Conservation (phyloP, 371 early-diverging fungal genomes). For the Apophysomyces elegans region DNA sequence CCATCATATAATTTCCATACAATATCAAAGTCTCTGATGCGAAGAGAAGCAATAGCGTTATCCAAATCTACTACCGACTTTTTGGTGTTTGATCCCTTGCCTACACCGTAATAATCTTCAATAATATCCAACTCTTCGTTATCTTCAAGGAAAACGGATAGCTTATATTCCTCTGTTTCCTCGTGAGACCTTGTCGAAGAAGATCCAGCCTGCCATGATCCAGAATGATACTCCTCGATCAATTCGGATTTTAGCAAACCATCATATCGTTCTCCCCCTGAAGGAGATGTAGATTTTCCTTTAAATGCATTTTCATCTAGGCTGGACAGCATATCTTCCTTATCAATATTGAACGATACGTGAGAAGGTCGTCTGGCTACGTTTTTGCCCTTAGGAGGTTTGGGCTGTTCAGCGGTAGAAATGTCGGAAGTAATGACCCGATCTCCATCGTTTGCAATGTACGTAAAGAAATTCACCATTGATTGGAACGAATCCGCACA, state of each 20-base stretch:
- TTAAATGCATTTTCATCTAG: slow-evolving; percentile 67
- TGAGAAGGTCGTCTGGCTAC: slow-evolving; percentile 7
- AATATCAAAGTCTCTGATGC: slow-evolving; percentile 62
- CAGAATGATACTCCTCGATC: slow-evolving; percentile 59
- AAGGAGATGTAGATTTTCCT: not conserved
- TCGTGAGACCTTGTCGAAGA: not conserved
- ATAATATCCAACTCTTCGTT: slow-evolving; percentile 48
- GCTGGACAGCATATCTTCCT: slow-evolving; percentile 50
- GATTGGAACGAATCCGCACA: slow-evolving; percentile 81
- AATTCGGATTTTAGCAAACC: slow-evolving; percentile 36
- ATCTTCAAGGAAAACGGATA: slow-evolving; percentile 35
- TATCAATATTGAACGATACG: slow-evolving; percentile 10
- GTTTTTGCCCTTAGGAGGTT: not conserved
- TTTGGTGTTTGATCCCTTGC: slow-evolving; percentile 27
- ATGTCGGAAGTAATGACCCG: no score
- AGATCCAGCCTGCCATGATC: not conserved
- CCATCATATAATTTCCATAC: slow-evolving; percentile 71
- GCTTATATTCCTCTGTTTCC: slow-evolving; percentile 23
- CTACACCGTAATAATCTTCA: slow-evolving; percentile 66
- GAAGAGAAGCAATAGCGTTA: slow-evolving; percentile 49
- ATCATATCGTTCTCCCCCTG: slow-evolving; percentile 16
- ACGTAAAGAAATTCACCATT: slow-evolving; percentile 56
- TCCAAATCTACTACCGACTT: slow-evolving; percentile 30
- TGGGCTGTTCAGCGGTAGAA: not conserved
- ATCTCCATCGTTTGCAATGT: slow-evolving; percentile 40